Percentiles rank a stretch among this genome's conserved stretches.
phyloP scores from a whole-genome alignment of 495 filamentous ascomycete species.

The Penicillium roqueforti region DNA sequence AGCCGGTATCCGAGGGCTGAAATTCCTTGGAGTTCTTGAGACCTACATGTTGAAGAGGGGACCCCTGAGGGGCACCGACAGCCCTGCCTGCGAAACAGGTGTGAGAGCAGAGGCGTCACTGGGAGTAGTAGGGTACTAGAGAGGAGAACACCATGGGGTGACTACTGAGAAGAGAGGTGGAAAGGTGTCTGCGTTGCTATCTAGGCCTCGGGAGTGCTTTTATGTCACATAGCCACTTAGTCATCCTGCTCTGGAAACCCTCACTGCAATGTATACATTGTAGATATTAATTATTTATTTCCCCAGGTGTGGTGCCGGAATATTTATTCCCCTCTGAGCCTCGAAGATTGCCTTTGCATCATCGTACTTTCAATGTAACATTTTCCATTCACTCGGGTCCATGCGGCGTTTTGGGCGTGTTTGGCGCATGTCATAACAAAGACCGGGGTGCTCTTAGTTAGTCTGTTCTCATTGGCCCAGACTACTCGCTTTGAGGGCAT shows the following conservation, averaged over 20 bases:
- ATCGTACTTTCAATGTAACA: background rate
- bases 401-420: background rate
- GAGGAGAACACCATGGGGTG: too few species aligned
- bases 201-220: too few species aligned
- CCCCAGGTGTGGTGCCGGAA: background rate
- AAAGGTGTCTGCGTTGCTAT: too few species aligned
- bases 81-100: too few species aligned
- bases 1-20: background rate
- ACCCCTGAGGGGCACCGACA: too few species aligned
- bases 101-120: too few species aligned
- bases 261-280: too few species aligned
- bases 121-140: too few species aligned
- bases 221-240: too few species aligned
- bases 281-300: background rate
- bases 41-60: too few species aligned
- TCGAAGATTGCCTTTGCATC: background rate
- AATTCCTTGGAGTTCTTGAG: background rate
- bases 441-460: background rate
- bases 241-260: too few species aligned
- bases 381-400: background rate
- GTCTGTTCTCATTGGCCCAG: background rate
- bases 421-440: conserved; percentile 12
- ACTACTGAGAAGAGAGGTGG: too few species aligned
- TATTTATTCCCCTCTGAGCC: background rate
- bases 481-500: background rate